Percentiles rank a stretch among this genome's conserved stretches.
Conservation (phyloP, 2,329 filamentous ascomycete genomes). For the Fusarium sp. region DNA sequence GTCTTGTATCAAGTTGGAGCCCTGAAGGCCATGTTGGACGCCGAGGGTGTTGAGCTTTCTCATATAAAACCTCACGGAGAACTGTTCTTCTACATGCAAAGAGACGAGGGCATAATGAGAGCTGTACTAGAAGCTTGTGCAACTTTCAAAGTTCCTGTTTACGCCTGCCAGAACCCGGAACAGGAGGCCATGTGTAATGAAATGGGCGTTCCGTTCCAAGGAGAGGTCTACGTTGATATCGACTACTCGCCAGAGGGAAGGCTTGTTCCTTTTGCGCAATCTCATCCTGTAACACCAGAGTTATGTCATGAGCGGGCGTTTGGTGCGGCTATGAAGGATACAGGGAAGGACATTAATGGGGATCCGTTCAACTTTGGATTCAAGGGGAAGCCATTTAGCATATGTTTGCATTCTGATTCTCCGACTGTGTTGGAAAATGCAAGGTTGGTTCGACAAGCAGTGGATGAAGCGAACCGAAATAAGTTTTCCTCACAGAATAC, state of each 20-base stretch:
- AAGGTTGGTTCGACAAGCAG: neutral
- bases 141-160: constrained; percentile 44
- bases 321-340: neutral
- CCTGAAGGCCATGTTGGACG: constrained; percentile 66
- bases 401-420: neutral
- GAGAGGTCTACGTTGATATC: neutral
- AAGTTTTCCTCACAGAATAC: neutral
- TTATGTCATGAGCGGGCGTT: neutral
- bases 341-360: neutral
- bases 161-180: constrained; percentile 26
- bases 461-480: neutral
- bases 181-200: neutral
- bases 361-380: neutral
- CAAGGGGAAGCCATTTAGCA: neutral
- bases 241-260: neutral
- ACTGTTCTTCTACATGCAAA: constrained; percentile 56
- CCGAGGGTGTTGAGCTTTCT: constrained; percentile 63
- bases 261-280: neutral
- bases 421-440: neutral
- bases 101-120: constrained; percentile 39
- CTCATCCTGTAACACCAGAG: neutral
- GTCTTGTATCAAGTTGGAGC: constrained; percentile 72
- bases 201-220: neutral
- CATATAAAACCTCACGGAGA: constrained; percentile 72
- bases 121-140: constrained; percentile 43